These are phyloP conservation scores for Chrysoporthe puriensis DNA, from an alignment of 2,329 filamentous ascomycete genomes.

Conservation along the genomic window DNA sequence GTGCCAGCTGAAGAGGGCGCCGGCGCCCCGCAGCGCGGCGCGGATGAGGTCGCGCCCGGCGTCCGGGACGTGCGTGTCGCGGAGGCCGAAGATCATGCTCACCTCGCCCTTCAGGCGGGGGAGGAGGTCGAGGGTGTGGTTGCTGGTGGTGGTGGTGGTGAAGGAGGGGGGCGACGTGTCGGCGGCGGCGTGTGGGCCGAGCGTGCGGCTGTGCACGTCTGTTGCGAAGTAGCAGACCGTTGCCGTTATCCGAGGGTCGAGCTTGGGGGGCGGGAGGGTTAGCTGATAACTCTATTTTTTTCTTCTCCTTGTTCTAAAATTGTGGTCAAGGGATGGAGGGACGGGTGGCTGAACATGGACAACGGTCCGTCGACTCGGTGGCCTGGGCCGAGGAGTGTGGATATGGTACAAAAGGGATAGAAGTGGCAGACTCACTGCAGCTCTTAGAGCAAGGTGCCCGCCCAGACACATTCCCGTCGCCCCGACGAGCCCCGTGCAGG, in stretches of 20 bases:
- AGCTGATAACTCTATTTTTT: too few species aligned
- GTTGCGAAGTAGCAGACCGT: conserved; percentile 91
- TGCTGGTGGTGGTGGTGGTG: conserved; percentile 23
- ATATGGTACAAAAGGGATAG: background rate
- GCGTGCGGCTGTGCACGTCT: conserved; percentile 79
- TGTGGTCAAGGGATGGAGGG: background rate
- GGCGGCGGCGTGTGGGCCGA: conserved; percentile 60
- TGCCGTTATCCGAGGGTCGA: conserved; percentile 77
- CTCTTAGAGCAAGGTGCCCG: conserved; percentile 75
- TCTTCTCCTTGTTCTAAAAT: background rate
- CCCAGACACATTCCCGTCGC: conserved; percentile 91
- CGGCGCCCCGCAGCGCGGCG: conserved; percentile 75
- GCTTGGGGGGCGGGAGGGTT: conserved; percentile 37
- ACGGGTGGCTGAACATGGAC: too few species aligned
- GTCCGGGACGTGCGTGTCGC: conserved; percentile 87
- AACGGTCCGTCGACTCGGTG: too few species aligned
- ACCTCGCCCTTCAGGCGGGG: conserved; percentile 58
- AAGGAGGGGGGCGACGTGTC: conserved; percentile 43
- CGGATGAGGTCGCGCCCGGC: conserved; percentile 83
- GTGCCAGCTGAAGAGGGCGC: conserved; percentile 78
- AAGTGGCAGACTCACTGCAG: conserved; percentile 47
- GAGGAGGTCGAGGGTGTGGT: conserved; percentile 31
- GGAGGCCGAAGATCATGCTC: conserved; percentile 88
- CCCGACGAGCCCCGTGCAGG: conserved; percentile 81
- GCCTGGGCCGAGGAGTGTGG: too few species aligned